Percentiles rank a stretch among this genome's conserved stretches.
Evolutionary conservation across 768 basidiomycete genomes (phyloP).

Genomic region (Amanita muscaria): DNA sequence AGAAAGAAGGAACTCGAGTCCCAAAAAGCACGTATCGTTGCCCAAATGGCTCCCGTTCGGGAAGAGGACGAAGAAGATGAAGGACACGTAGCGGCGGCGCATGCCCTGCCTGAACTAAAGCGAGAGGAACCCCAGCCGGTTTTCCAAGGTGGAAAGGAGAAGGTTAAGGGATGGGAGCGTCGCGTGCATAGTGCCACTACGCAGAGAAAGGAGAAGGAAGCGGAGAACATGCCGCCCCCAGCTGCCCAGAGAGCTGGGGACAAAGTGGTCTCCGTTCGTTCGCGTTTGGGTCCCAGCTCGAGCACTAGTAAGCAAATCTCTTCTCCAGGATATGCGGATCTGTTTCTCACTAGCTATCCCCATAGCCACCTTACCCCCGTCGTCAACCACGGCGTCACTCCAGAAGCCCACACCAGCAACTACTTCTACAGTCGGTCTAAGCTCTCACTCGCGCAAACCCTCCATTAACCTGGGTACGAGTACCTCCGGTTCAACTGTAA

Average conservation of each 20-base stretch:
- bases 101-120: slow-evolving; percentile 22
- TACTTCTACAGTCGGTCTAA: neutral
- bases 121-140: slow-evolving; percentile 24
- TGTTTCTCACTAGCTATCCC: neutral
- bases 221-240: slow-evolving; percentile 27
- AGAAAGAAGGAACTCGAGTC: slow-evolving; percentile 74
- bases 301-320: neutral
- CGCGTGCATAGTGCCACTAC: slow-evolving; percentile 6
- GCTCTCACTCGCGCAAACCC: slow-evolving; percentile 1
- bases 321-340: neutral
- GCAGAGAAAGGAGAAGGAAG: slow-evolving; percentile 13
- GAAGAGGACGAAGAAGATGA: slow-evolving; percentile 33
- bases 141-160: slow-evolving; percentile 10
- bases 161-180: slow-evolving; percentile 13
- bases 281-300: no score
- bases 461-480: neutral
- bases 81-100: slow-evolving; percentile 24
- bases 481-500: slow-evolving; percentile 27
- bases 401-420: neutral
- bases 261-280: no score
- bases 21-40: slow-evolving; percentile 89
- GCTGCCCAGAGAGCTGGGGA: neutral
- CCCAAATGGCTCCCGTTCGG: slow-evolving; percentile 75
- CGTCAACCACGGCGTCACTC: neutral
- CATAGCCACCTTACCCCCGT: neutral